Conservation (phyloP, 2,329 filamentous ascomycete species). For the Coniochaeta prunicola region DNA sequence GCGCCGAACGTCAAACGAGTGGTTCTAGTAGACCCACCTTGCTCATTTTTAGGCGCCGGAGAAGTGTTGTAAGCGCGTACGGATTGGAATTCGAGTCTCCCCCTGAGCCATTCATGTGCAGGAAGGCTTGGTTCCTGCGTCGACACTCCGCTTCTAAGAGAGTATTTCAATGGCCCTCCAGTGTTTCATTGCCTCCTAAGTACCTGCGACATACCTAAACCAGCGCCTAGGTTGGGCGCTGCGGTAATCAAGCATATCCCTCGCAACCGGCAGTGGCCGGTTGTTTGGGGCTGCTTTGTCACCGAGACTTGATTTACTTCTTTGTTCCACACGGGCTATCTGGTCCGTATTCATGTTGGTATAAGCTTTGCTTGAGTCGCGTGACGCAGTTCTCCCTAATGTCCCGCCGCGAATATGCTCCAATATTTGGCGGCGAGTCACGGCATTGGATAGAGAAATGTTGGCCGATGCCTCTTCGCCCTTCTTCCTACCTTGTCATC, state of each 20-base stretch:
- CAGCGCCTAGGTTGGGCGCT: background rate
- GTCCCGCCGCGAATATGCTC: background rate
- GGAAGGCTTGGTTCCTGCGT: slow-evolving; percentile 1
- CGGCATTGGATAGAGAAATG: background rate
- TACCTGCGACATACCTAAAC: background rate
- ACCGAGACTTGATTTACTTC: background rate
- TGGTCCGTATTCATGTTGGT: background rate
- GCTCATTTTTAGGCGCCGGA: background rate
- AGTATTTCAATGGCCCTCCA: background rate
- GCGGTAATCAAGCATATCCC: too few species aligned
- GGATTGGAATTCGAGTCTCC: background rate
- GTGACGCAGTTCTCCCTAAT: background rate
- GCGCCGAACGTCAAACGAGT: background rate
- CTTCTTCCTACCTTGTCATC: background rate
- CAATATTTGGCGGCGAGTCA: background rate
- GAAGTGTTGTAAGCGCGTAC: slow-evolving; percentile 1
- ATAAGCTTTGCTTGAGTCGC: background rate
- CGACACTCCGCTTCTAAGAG: background rate
- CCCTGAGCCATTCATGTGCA: slow-evolving; percentile 2
- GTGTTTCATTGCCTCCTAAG: background rate
- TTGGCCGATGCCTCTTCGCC: background rate
- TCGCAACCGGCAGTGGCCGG: background rate
- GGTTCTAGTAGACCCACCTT: too few species aligned
- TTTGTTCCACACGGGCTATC: background rate
- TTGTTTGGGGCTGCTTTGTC: background rate